Percentiles rank a stretch among this genome's conserved stretches.
Evolutionary conservation across 441 rosid genomes (phyloP).

Genomic region (Populus hybrid): DNA sequence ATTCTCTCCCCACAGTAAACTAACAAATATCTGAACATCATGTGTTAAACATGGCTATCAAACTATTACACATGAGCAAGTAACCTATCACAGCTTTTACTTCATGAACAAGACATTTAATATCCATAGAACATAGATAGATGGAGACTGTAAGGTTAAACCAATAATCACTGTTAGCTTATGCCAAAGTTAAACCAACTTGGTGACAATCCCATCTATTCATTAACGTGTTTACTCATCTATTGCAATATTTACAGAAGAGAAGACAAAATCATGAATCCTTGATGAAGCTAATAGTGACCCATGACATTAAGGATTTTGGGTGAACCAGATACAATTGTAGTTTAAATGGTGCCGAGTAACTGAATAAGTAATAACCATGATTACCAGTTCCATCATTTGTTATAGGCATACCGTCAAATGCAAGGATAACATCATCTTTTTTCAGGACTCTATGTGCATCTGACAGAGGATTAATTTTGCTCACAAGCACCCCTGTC

Average conservation of each 20-base stretch:
- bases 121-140: background rate
- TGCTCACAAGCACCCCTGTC: constrained; percentile 82
- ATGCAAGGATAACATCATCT: constrained; percentile 73
- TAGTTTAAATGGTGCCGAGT: background rate
- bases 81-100: background rate
- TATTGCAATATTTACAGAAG: background rate
- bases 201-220: background rate
- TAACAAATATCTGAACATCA: background rate
- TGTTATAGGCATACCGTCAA: constrained; percentile 78
- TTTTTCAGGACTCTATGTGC: constrained; percentile 52
- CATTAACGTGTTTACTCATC: background rate
- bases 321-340: background rate
- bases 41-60: background rate
- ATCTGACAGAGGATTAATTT: constrained; percentile 73
- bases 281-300: background rate
- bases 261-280: background rate
- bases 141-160: background rate
- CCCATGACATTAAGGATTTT: background rate
- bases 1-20: no score
- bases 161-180: background rate
- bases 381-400: constrained; percentile 82
- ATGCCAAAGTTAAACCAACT: background rate
- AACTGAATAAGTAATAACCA: background rate
- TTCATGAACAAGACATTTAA: background rate
- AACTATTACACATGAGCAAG: background rate